These are phyloP conservation scores for Penicillium antarcticum DNA, from an alignment of 495 filamentous ascomycete species.

Conservation along the genomic window DNA sequence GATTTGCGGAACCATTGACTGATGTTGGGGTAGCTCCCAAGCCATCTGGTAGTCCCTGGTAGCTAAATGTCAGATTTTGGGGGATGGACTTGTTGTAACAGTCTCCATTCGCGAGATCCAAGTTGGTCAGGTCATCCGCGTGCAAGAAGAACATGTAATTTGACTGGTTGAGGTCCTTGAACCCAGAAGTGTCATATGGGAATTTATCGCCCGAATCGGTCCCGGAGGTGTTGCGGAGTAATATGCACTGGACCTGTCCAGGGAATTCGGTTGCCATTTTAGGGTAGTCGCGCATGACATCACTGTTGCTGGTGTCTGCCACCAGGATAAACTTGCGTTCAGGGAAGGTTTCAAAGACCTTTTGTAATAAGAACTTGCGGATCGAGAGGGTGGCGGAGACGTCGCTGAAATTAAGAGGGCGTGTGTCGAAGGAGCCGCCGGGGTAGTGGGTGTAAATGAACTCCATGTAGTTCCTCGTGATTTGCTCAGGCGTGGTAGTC, in stretches of 20 bases:
- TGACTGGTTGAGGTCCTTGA: slow-evolving; percentile 56
- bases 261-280: slow-evolving; percentile 61
- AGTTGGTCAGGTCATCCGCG: slow-evolving; percentile 61
- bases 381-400: slow-evolving; percentile 66
- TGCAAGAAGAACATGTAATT: slow-evolving; percentile 77
- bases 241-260: slow-evolving; percentile 72
- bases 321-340: slow-evolving; percentile 71
- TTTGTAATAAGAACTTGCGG: slow-evolving; percentile 62
- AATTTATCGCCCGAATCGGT: slow-evolving; percentile 62
- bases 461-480: slow-evolving; percentile 74
- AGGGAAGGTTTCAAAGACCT: slow-evolving; percentile 73
- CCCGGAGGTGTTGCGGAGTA: slow-evolving; percentile 67
- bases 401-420: slow-evolving; percentile 77
- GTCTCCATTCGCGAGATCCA: slow-evolving; percentile 68
- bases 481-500: slow-evolving; percentile 78
- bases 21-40: slow-evolving; percentile 7
- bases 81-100: slow-evolving; percentile 60
- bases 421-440: slow-evolving; percentile 68
- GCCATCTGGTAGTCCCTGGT: slow-evolving; percentile 56
- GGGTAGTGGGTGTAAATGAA: slow-evolving; percentile 75
- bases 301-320: slow-evolving; percentile 74
- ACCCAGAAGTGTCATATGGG: slow-evolving; percentile 72
- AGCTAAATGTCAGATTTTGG: slow-evolving; percentile 68
- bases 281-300: slow-evolving; percentile 75
- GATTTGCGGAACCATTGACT: slow-evolving; percentile 15